A percentile compares a stretch with the other conserved stretches of the same genome.
Conservation (phyloP, 495 filamentous ascomycete genomes). For the Aspergillus coremiiformis region DNA sequence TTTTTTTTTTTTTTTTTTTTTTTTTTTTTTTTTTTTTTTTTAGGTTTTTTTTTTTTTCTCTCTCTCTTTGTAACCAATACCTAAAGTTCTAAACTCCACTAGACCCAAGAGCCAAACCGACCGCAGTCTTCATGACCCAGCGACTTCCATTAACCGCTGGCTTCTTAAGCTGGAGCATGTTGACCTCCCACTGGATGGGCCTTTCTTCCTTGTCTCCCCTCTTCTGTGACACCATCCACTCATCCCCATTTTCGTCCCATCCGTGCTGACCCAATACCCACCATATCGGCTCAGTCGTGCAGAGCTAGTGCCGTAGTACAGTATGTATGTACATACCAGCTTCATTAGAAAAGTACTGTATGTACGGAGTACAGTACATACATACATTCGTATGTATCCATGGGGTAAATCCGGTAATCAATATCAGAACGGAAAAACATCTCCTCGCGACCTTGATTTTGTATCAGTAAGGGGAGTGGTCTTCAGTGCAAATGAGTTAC, state of each 20-base stretch:
- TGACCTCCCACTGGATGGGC: slow-evolving; percentile 8
- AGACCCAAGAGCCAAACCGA: slow-evolving; percentile 6
- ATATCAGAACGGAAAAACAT: neutral
- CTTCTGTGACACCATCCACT: slow-evolving; percentile 1
- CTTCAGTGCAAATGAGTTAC: neutral
- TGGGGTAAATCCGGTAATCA: neutral
- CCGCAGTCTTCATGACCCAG: slow-evolving; percentile 10
- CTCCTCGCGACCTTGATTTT: neutral
- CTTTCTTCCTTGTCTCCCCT: slow-evolving; percentile 2
- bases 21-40: neutral
- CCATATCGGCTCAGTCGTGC: slow-evolving; percentile 12
- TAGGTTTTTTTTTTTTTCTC: neutral
- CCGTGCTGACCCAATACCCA: slow-evolving; percentile 13
- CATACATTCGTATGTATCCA: neutral
- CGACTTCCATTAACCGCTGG: slow-evolving; percentile 11
- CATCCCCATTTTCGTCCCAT: neutral
- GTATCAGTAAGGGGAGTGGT: neutral
- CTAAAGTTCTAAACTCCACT: neutral
- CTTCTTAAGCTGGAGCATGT: slow-evolving; percentile 5
- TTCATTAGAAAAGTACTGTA: neutral
- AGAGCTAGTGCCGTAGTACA: neutral
- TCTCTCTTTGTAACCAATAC: neutral
- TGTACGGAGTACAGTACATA: neutral
- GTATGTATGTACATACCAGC: no score
- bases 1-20: neutral